A percentile compares a stretch with the other conserved stretches of the same genome.
Evolutionary conservation across 805 yeast genomes (phyloP).

Genomic region (Suhomyces sp.): DNA sequence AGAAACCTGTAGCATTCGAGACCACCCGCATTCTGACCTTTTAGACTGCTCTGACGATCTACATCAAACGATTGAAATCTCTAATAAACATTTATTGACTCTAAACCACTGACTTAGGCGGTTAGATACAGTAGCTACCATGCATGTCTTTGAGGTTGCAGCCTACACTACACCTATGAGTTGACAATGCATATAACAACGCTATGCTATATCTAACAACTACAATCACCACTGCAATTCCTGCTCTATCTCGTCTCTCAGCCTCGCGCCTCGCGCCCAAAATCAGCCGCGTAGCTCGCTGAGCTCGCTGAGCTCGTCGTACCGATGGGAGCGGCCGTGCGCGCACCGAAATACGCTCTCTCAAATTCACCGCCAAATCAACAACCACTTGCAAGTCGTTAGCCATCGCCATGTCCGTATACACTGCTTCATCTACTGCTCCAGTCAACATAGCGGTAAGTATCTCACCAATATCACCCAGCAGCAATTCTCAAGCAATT

Average conservation of each 20-base stretch:
- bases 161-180: too few relatives aligned
- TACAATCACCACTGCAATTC: not conserved
- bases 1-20: too few relatives aligned
- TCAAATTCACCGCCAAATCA: not conserved
- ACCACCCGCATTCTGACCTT: too few relatives aligned
- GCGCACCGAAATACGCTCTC: not conserved
- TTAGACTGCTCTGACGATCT: too few relatives aligned
- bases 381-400: not conserved
- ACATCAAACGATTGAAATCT: too few relatives aligned
- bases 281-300: not conserved
- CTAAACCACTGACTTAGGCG: too few relatives aligned
- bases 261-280: not conserved
- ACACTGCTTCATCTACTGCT: slow-evolving; percentile 83
- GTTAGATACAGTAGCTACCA: too few relatives aligned
- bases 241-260: not conserved
- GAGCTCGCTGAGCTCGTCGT: not conserved
- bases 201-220: too few relatives aligned
- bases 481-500: not conserved
- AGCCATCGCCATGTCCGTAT: slow-evolving; percentile 43
- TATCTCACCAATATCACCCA: not conserved
- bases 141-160: too few relatives aligned
- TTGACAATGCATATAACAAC: too few relatives aligned
- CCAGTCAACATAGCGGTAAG: slow-evolving; percentile 87
- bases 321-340: slow-evolving; percentile 1
- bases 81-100: too few relatives aligned